These are phyloP conservation scores for Cyberlindnera xylosilytica DNA, from an alignment of 805 yeast species.

Conservation along the genomic window DNA sequence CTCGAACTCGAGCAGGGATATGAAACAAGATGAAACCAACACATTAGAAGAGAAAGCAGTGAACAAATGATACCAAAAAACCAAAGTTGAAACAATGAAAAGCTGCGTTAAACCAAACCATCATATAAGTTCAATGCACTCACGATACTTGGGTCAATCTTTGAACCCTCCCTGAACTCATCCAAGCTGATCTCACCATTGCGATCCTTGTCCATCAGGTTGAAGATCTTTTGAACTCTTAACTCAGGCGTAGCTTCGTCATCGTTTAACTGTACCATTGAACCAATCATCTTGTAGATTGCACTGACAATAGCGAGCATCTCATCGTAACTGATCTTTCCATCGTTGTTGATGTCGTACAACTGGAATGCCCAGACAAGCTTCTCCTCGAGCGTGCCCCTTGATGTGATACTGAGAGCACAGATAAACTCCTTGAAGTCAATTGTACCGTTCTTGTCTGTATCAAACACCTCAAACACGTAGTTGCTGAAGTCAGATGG, in stretches of 20 bases:
- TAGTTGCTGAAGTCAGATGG: conserved; percentile 88
- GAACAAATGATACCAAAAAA: background rate
- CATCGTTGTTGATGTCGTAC: conserved; percentile 81
- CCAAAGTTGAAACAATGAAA: background rate
- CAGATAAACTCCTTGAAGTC: conserved; percentile 92
- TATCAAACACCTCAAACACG: conserved; percentile 86
- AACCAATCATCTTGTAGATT: conserved; percentile 92
- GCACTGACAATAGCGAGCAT: conserved; percentile 76
- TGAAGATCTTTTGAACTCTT: conserved; percentile 79
- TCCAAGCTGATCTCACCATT: conserved; percentile 71
- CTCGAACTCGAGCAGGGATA: too few species aligned
- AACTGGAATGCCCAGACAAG: conserved; percentile 85
- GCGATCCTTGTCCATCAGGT: conserved; percentile 63
- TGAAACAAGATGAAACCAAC: too few species aligned
- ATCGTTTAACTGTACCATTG: conserved; percentile 83
- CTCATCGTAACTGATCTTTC: conserved; percentile 72
- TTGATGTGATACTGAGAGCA: conserved; percentile 79
- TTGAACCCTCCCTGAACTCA: conserved; percentile 81
- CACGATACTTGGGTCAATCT: conserved; percentile 71
- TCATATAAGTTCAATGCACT: conserved; percentile 77
- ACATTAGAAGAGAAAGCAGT: too few species aligned
- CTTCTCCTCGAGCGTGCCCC: conserved; percentile 84
- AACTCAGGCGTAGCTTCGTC: conserved; percentile 92
- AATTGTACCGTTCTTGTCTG: conserved; percentile 72
- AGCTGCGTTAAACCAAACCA: conserved; percentile 55